Evolutionary conservation across 768 basidiomycete species (phyloP).

Genomic region (Calocera viscosa): DNA sequence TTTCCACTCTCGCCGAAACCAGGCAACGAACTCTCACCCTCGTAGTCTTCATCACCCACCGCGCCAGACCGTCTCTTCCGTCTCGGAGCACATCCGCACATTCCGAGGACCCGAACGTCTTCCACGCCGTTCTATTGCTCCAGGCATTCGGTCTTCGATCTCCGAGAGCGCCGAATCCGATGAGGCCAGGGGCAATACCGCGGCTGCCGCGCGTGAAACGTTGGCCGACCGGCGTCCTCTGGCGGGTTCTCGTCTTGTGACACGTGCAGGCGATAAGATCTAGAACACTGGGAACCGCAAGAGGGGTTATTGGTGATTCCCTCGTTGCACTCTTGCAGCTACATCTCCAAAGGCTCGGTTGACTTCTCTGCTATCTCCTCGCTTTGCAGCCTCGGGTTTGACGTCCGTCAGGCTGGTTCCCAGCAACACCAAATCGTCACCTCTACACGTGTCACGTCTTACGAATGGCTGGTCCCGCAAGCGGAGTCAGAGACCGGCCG

Average conservation of each 20-base stretch:
- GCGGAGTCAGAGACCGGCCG: too few species aligned
- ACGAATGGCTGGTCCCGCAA: too few species aligned
- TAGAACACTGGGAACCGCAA: background rate
- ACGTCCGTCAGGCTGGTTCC: background rate
- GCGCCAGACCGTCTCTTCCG: background rate
- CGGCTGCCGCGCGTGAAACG: conserved; percentile 3
- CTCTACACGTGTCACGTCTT: too few species aligned
- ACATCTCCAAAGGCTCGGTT: background rate
- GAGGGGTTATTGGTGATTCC: background rate
- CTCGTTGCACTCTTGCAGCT: background rate
- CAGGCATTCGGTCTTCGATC: background rate
- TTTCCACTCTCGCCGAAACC: background rate
- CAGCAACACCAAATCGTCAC: background rate
- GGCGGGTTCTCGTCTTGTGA: background rate
- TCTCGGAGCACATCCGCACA: background rate
- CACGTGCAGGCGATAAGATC: conserved; percentile 1
- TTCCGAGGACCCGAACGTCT: background rate
- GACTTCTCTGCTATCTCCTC: background rate
- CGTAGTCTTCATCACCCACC: background rate
- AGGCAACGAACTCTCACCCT: background rate
- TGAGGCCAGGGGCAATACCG: background rate
- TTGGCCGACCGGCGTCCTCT: background rate
- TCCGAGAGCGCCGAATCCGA: background rate
- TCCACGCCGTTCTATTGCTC: background rate
- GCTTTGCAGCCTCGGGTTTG: background rate